phyloP scores from a whole-genome alignment of 371 early-diverging fungal species.

The Dichotomocladium elegans region DNA sequence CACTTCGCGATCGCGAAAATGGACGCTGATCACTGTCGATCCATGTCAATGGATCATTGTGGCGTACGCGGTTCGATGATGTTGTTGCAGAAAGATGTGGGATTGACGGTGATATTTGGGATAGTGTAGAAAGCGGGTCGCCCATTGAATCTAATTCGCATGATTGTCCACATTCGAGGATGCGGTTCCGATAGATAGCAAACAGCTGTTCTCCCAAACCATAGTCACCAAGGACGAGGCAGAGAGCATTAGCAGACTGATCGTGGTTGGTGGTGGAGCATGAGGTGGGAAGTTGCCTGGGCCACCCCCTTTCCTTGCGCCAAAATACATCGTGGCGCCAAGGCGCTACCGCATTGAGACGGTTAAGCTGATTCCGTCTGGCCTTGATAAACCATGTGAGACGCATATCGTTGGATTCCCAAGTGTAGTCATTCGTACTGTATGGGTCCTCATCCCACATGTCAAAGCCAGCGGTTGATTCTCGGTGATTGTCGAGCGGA shows the following conservation, averaged over 20 bases:
- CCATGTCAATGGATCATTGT: slow-evolving; percentile 18
- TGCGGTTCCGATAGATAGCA: slow-evolving; percentile 41
- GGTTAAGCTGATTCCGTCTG: slow-evolving; percentile 13
- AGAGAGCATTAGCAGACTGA: slow-evolving; percentile 51
- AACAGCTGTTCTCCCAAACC: slow-evolving; percentile 44
- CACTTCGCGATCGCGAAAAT: not conserved
- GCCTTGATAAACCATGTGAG: slow-evolving; percentile 31
- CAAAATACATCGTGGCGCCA: slow-evolving; percentile 30
- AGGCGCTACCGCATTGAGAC: slow-evolving; percentile 8
- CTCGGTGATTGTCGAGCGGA: not conserved
- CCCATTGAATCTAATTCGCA: not conserved
- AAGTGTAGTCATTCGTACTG: slow-evolving; percentile 48
- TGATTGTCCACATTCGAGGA: slow-evolving; percentile 46
- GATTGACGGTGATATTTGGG: no score
- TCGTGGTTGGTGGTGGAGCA: slow-evolving; percentile 49
- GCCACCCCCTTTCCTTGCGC: slow-evolving; percentile 43
- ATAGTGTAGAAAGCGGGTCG: no score
- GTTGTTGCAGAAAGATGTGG: no score
- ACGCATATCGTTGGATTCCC: slow-evolving; percentile 48
- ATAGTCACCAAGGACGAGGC: slow-evolving; percentile 38
- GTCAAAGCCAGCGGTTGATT: slow-evolving; percentile 27
- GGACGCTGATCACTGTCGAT: slow-evolving; percentile 16
- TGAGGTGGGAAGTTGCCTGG: slow-evolving; percentile 45
- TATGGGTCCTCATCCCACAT: slow-evolving; percentile 55
- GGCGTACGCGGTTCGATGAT: no score